These are phyloP conservation scores for Metschnikowia drakensbergensis DNA, from an alignment of 805 yeast species.

Conservation along the genomic window DNA sequence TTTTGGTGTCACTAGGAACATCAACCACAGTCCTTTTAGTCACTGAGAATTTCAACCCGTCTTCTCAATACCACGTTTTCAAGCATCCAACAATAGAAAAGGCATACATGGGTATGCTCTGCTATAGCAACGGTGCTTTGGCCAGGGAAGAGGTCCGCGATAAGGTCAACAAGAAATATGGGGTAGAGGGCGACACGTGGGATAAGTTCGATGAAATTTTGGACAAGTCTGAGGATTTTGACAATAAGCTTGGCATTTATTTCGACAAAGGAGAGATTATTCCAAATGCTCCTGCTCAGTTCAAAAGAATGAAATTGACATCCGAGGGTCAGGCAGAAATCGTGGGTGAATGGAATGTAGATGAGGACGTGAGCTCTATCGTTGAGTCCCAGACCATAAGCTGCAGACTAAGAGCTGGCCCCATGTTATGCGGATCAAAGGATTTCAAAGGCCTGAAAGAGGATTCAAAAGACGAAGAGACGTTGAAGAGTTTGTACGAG, in stretches of 20 bases:
- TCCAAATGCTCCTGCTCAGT: conserved; percentile 71
- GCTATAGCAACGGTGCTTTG: conserved; percentile 86
- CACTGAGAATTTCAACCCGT: conserved; percentile 73
- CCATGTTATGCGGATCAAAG: conserved; percentile 50
- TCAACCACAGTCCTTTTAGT: conserved; percentile 85
- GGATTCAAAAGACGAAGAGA: neutral
- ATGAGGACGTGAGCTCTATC: conserved; percentile 68
- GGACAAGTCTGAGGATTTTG: conserved; percentile 32
- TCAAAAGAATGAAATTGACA: conserved; percentile 47
- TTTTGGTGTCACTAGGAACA: conserved; percentile 80
- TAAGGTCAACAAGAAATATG: conserved; percentile 47
- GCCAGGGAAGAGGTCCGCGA: conserved; percentile 79
- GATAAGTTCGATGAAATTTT: conserved; percentile 54
- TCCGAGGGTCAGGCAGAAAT: conserved; percentile 23
- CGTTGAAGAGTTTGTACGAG: conserved; percentile 21
- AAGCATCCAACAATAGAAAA: conserved; percentile 76
- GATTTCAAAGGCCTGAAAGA: conserved; percentile 5
- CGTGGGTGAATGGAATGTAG: conserved; percentile 41
- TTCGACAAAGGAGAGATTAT: conserved; percentile 91
- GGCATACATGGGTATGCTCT: conserved; percentile 90
- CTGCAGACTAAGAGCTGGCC: conserved; percentile 75
- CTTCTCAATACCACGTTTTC: conserved; percentile 79
- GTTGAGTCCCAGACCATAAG: conserved; percentile 85
- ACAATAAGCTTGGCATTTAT: conserved; percentile 64
- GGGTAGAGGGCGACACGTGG: conserved; percentile 47